Conservation (phyloP, 306 rosid species). For the Cucurbita pepo region DNA sequence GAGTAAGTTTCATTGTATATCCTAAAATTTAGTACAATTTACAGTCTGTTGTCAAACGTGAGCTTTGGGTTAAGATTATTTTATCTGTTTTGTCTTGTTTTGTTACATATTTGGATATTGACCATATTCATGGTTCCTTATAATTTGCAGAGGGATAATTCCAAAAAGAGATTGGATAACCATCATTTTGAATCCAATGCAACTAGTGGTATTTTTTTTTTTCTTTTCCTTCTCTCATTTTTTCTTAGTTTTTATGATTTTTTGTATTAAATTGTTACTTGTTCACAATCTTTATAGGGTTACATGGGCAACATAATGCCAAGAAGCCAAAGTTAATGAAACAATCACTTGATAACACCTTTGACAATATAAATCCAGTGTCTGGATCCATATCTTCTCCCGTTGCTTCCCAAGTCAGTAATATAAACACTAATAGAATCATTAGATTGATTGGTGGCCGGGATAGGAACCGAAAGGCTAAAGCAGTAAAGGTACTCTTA, state of each 20-base stretch:
- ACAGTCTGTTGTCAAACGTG: not conserved
- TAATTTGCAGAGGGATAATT: conserved; percentile 63
- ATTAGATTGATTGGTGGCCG: conserved; percentile 81
- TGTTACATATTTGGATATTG: not conserved
- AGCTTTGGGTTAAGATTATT: not conserved
- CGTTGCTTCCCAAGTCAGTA: conserved; percentile 84
- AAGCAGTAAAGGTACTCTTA: conserved; percentile 53
- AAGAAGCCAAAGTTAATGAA: conserved; percentile 73
- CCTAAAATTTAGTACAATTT: not conserved
- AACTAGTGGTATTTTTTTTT: conserved; percentile 39
- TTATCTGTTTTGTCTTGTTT: not conserved
- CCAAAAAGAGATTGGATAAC: conserved; percentile 66
- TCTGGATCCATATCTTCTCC: conserved; percentile 88
- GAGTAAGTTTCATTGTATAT: not conserved
- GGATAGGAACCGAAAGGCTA: conserved; percentile 68
- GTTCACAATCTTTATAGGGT: conserved; percentile 34
- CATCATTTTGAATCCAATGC: conserved; percentile 78
- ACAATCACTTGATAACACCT: conserved; percentile 55
- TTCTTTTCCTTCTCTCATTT: not conserved
- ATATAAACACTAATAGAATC: conserved; percentile 68
- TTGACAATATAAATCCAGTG: conserved; percentile 47
- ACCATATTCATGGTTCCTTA: not conserved
- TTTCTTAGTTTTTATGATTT: not conserved
- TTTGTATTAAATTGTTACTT: not conserved
- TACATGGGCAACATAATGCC: conserved; percentile 48